Conservation (phyloP, 495 filamentous ascomycete genomes). For the Penicillium canescens region DNA sequence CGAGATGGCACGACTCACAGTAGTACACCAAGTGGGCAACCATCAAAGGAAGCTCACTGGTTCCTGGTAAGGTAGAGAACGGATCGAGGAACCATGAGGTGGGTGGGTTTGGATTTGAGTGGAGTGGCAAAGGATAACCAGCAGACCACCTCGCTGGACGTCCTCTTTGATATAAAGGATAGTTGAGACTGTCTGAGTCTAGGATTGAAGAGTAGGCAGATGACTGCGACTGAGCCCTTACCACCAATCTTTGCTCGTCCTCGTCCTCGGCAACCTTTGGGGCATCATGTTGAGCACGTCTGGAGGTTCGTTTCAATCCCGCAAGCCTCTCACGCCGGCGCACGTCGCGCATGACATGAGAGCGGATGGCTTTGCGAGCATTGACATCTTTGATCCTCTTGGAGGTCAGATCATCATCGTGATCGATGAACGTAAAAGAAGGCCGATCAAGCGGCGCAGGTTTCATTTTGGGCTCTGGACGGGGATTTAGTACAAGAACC, state of each 20-base stretch:
- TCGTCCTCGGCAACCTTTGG: constrained; percentile 4
- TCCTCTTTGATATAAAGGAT: constrained; percentile 6
- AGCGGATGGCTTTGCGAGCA: constrained; percentile 38
- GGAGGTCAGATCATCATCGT: constrained; percentile 39
- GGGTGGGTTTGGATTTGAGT: constrained; percentile 23
- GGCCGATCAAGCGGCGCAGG: constrained; percentile 28
- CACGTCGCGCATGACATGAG: constrained; percentile 44
- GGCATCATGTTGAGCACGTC: constrained; percentile 10
- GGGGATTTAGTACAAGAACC: constrained; percentile 9
- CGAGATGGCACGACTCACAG: constrained; percentile 23
- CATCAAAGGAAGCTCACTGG: constrained; percentile 21
- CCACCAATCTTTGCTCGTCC: constrained; percentile 12
- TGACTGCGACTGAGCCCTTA: constrained; percentile 17
- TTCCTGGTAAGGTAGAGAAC: constrained; percentile 31
- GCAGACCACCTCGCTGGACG: constrained; percentile 20
- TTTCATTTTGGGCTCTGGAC: constrained; percentile 15
- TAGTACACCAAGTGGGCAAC: constrained; percentile 30
- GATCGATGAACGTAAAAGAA: constrained; percentile 39
- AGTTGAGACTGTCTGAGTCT: constrained; percentile 3
- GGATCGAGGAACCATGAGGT: constrained; percentile 33
- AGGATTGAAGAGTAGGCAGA: constrained; percentile 6
- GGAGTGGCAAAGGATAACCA: constrained; percentile 9
- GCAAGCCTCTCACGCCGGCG: constrained; percentile 38
- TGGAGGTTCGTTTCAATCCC: constrained; percentile 32
- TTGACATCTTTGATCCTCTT: constrained; percentile 40